Percentiles rank a stretch among this genome's conserved stretches.
Conservation (phyloP, 345 rosid genomes). For the Eucalyptus polybractea region DNA sequence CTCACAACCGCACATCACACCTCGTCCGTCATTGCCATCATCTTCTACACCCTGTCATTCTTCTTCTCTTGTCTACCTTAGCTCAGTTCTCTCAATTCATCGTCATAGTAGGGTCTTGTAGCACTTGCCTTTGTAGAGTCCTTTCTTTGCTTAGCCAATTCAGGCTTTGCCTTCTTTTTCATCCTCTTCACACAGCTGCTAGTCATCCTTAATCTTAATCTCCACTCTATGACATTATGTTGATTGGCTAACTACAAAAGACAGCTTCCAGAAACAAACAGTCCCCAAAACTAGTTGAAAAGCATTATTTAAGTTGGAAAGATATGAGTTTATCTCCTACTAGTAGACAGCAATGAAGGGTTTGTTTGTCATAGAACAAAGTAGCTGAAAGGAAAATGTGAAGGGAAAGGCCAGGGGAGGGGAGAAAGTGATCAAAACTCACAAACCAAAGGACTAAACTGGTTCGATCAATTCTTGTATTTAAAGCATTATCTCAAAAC, state of each 20-base stretch:
- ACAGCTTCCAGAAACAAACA: not conserved
- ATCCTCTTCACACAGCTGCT: not conserved
- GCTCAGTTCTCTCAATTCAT: not conserved
- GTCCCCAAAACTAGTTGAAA: not conserved
- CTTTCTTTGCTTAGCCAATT: not conserved
- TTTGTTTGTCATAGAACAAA: not conserved
- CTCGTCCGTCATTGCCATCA: not conserved
- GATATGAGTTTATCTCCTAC: not conserved
- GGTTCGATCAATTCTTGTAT: not conserved
- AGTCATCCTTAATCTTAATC: not conserved
- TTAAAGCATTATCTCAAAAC: not conserved
- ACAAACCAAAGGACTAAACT: not conserved
- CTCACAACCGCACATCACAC: not conserved
- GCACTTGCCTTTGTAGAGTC: not conserved
- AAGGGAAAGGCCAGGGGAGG: not conserved
- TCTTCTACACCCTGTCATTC: not conserved
- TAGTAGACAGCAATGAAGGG: not conserved
- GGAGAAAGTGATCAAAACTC: not conserved
- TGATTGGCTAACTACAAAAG: not conserved
- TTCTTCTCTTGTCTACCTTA: not conserved
- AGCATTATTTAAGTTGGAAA: not conserved
- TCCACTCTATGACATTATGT: not conserved
- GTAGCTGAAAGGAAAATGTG: not conserved
- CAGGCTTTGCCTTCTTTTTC: not conserved
- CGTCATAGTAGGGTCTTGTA: not conserved